phyloP scores from a whole-genome alignment of 2,329 filamentous ascomycete species.

The Penicillium sp. region DNA sequence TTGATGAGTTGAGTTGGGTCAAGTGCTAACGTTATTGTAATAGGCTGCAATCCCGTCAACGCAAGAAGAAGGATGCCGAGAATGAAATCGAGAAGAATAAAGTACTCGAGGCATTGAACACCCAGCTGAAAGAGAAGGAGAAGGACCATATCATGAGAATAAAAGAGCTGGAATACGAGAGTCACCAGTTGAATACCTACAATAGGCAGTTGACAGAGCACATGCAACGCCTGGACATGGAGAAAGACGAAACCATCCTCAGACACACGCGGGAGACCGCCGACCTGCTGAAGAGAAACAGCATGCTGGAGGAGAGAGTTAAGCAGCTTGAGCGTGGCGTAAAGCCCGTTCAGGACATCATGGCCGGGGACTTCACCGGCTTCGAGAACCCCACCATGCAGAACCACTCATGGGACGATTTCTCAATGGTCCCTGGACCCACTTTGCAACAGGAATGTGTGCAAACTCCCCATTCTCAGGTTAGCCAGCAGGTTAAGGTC shows the following conservation, averaged over 20 bases:
- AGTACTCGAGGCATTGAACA: slow-evolving; percentile 56
- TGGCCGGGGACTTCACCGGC: slow-evolving; percentile 61
- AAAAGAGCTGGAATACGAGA: slow-evolving; percentile 43
- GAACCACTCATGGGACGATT: slow-evolving; percentile 66
- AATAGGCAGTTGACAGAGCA: slow-evolving; percentile 67
- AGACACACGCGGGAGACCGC: slow-evolving; percentile 81
- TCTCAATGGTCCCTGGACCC: slow-evolving; percentile 63
- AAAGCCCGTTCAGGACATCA: slow-evolving; percentile 42
- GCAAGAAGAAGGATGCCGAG: slow-evolving; percentile 97
- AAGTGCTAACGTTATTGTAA: background rate
- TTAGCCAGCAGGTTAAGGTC: slow-evolving; percentile 30
- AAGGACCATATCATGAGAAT: too few relatives aligned
- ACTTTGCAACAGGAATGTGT: slow-evolving; percentile 33
- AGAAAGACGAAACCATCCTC: slow-evolving; percentile 87
- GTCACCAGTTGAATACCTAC: slow-evolving; percentile 56
- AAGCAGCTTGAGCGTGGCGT: slow-evolving; percentile 39
- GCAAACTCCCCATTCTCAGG: slow-evolving; percentile 21
- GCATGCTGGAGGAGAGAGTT: slow-evolving; percentile 62
- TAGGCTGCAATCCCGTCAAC: slow-evolving; percentile 88
- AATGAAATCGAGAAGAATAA: background rate
- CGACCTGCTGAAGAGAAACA: slow-evolving; percentile 85
- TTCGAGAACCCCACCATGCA: slow-evolving; percentile 80
- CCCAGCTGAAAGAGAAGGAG: slow-evolving; percentile 21
- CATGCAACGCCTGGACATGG: slow-evolving; percentile 66
- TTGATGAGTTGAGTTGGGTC: slow-evolving; percentile 2